Conservation (phyloP, 2,329 filamentous ascomycete species). For the Epichloe glyceriae region DNA sequence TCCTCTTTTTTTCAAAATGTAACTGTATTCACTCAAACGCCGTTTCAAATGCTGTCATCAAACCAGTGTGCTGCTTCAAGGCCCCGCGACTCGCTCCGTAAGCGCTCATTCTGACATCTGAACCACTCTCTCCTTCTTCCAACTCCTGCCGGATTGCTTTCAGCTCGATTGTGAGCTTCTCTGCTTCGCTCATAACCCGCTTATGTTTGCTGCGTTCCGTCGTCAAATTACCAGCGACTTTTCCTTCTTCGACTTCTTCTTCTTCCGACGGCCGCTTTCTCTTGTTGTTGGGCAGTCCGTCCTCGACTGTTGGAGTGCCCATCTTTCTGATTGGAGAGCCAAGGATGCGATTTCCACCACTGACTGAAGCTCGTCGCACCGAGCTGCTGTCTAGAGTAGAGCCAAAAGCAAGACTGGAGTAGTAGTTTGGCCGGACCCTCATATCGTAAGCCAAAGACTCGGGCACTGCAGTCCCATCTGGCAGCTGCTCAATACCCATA, state of each 20-base stretch:
- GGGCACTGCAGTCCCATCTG: conserved; percentile 39
- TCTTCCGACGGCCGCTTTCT: conserved; percentile 20
- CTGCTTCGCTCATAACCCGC: conserved; percentile 29
- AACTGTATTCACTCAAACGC: conserved; percentile 2
- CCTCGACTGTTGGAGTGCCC: conserved; percentile 3
- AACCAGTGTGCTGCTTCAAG: conserved; percentile 20
- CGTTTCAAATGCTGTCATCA: conserved; percentile 16
- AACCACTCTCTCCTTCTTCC: conserved; percentile 35
- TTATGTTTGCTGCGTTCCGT: conserved; percentile 19
- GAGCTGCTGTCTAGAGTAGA: not conserved
- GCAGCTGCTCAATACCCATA: conserved; percentile 39
- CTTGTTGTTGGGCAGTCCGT: conserved; percentile 13
- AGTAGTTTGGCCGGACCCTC: not conserved
- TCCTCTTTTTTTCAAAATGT: not conserved
- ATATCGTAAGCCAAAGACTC: conserved; percentile 36
- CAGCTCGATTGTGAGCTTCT: conserved; percentile 27
- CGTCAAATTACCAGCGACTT: conserved; percentile 3
- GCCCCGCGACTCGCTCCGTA: conserved; percentile 24
- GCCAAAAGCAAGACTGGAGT: conserved; percentile 1
- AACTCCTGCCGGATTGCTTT: conserved; percentile 29
- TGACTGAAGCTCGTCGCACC: conserved; percentile 2
- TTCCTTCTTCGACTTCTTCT: conserved; percentile 14
- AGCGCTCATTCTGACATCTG: conserved; percentile 28
- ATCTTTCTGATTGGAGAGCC: conserved; percentile 1
- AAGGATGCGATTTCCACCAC: not conserved